phyloP scores from a whole-genome alignment of 768 basidiomycete species.

The Pulveroboletus sp. region DNA sequence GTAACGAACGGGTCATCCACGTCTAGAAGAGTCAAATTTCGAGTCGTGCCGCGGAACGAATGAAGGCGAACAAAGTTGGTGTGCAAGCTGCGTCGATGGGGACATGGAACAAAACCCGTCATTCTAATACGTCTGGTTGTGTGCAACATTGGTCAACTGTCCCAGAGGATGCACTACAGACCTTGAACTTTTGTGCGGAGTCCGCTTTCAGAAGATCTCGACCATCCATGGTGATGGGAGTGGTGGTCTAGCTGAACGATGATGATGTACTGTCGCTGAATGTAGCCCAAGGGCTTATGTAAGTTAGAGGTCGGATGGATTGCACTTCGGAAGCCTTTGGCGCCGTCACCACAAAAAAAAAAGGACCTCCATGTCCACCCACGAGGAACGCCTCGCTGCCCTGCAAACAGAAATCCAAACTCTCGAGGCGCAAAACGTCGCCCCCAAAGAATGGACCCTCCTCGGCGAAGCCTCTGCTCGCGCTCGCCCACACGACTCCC shows the following conservation, averaged over 20 bases:
- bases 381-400: constrained; percentile 73
- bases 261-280: too few relatives aligned
- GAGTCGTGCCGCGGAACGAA: background rate
- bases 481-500: constrained; percentile 81
- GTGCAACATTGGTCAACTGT: background rate
- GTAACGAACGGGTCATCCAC: background rate
- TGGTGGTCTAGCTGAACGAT: too few relatives aligned
- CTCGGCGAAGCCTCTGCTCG: constrained; percentile 86
- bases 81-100: too few relatives aligned
- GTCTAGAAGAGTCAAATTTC: background rate
- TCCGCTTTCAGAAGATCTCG: too few relatives aligned
- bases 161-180: too few relatives aligned
- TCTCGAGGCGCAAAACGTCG: constrained; percentile 84
- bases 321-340: too few relatives aligned
- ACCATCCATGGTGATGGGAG: background rate
- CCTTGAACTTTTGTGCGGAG: background rate
- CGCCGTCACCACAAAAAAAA: too few relatives aligned
- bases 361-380: constrained; percentile 21
- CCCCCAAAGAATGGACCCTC: constrained; percentile 86
- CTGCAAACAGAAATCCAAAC: constrained; percentile 74
- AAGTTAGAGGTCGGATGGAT: too few relatives aligned
- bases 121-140: background rate
- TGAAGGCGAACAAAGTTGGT: background rate
- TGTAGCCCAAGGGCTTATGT: too few relatives aligned
- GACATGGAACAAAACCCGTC: background rate